Base-by-base conservation (phyloP, 2,329 filamentous ascomycete genomes). In the Macrophomina tecta region DNA sequence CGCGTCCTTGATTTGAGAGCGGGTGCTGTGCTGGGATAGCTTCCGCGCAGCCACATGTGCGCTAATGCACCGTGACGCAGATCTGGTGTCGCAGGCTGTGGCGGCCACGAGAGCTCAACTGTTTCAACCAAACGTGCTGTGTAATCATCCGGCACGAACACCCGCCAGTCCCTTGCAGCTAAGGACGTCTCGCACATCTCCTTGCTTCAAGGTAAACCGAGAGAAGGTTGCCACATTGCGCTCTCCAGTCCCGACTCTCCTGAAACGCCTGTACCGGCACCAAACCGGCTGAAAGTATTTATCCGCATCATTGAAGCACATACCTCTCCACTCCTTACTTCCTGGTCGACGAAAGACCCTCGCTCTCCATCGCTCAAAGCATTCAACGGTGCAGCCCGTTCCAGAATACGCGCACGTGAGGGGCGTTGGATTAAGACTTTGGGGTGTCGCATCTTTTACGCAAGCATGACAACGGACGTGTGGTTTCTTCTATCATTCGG, bases 11-110 rank as follows among this genome's bases (percentile, higher is more conserved):
- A 40, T 51, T 62, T 11, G 58, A 40, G 52, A 14, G 11, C 36
- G 2, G 36, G 11, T 12, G n/a, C 12, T 34, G 36, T 23, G 51
- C 51, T 55, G 51, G 51, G 51, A 16, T 36, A 55, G 52, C 16
- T 23, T 16, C 52, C 52, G 32, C 36, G 52, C 34, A 38, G 52
- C 32, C 52, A 40, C 34, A 2, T 3, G 32, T 6, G 52, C 52
- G 34, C 52, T 55, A 55, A 38, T 23, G 52, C 52, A 18, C 34
- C 23, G 38, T 55, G 52, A 55, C 52, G 52, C 52, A 36, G 42
- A 11, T 14, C 46, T 49, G 16, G 9, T 51, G 23, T 34, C 8
- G 7, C 30, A 34, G 18, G 5, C 49, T n/a, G 12, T 30, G 11
- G 16, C 9, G 12, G 51, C 34, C 34, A 45, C 42, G 42, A 45